Conservation (phyloP, 1,139 yeast species). For the Hansenula lynferdii region DNA sequence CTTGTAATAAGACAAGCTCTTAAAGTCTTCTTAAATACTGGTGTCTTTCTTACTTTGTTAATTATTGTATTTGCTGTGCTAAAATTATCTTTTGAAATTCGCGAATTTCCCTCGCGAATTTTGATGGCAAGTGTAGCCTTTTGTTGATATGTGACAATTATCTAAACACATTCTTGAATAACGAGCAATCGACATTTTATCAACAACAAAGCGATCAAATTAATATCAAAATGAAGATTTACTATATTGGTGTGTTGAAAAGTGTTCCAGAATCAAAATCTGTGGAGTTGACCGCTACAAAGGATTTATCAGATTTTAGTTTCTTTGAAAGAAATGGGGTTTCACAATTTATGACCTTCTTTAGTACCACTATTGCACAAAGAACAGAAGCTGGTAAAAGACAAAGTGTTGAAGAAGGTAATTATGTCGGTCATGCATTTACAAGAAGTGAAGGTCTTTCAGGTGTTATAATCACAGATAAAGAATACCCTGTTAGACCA, state of each 20-base stretch:
- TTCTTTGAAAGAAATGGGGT: constrained; percentile 79
- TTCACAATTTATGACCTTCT: constrained; percentile 91
- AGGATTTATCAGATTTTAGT: constrained; percentile 80
- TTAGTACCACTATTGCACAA: constrained; percentile 83
- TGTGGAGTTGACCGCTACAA: constrained; percentile 72
- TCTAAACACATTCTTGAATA: too few relatives aligned
- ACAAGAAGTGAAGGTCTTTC: constrained; percentile 87
- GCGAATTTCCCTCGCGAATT: too few relatives aligned
- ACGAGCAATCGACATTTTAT: too few relatives aligned
- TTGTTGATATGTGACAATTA: too few relatives aligned
- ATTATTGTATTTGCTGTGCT: too few relatives aligned
- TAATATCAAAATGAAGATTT: constrained; percentile 63
- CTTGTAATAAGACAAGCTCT: too few relatives aligned
- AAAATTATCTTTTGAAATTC: too few relatives aligned
- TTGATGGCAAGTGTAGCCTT: too few relatives aligned
- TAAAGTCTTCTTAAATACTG: too few relatives aligned
- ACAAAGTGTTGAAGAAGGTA: constrained; percentile 84
- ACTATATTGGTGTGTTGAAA: constrained; percentile 82
- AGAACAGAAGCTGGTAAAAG: constrained; percentile 89
- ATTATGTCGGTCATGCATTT: constrained; percentile 87
- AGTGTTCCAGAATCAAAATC: constrained; percentile 53
- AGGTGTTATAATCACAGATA: constrained; percentile 91
- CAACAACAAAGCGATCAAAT: too few relatives aligned
- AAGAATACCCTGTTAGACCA: constrained; percentile 96
- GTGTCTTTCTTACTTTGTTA: too few relatives aligned